phyloP scores from a whole-genome alignment of 352 stramenopile genomes.

The Poterioochromonas sp. region DNA sequence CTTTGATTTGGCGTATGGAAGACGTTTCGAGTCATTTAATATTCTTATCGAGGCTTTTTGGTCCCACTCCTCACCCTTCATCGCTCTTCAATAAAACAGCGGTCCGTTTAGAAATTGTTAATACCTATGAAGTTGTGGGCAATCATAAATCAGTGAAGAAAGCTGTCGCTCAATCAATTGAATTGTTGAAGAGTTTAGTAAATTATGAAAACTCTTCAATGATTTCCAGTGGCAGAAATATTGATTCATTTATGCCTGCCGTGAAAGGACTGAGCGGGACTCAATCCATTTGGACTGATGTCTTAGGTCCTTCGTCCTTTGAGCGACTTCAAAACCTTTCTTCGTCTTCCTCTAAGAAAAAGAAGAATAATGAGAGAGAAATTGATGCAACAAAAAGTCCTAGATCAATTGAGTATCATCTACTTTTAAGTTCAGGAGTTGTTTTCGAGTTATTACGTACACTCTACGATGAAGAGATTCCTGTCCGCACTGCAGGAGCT shows the following conservation, averaged over 20 bases:
- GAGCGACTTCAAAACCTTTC: too few relatives aligned
- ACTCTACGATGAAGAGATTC: slow-evolving; percentile 34
- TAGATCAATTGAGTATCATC: not conserved
- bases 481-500: slow-evolving; percentile 24
- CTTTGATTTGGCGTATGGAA: slow-evolving; percentile 7
- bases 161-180: not conserved
- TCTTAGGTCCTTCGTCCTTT: not conserved
- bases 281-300: not conserved
- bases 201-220: not conserved
- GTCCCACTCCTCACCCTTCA: not conserved
- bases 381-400: not conserved
- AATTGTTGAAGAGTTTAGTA: not conserved
- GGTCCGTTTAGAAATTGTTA: slow-evolving; percentile 3
- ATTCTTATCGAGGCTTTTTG: slow-evolving; percentile 23
- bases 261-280: not conserved
- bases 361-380: not conserved
- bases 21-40: not conserved
- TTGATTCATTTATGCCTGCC: not conserved
- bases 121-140: not conserved
- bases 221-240: not conserved
- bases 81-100: not conserved
- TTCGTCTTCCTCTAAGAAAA: too few relatives aligned
- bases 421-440: not conserved
- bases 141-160: not conserved
- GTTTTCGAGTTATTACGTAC: slow-evolving; percentile 21